Conservation (phyloP, 768 basidiomycete species). For the Mycena galopus region DNA sequence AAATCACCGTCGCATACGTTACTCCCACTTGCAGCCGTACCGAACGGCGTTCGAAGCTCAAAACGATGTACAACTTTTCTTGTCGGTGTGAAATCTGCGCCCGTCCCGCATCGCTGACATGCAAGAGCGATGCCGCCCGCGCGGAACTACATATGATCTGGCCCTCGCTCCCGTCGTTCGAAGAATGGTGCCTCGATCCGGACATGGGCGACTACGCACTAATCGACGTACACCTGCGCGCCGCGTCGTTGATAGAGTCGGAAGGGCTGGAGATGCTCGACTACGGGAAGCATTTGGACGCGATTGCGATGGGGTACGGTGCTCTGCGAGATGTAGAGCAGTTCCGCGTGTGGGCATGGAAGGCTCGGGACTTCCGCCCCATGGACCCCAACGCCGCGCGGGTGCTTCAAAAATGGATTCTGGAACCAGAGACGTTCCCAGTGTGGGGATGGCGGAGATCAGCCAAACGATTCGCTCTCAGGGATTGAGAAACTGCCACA, state of each 20-base stretch:
- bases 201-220: slow-evolving; percentile 43
- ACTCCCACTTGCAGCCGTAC: slow-evolving; percentile 39
- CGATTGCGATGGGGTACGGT: slow-evolving; percentile 57
- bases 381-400: slow-evolving; percentile 36
- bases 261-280: slow-evolving; percentile 50
- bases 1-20: slow-evolving; percentile 55
- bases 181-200: slow-evolving; percentile 50
- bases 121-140: slow-evolving; percentile 47
- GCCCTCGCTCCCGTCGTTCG: slow-evolving; percentile 46
- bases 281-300: slow-evolving; percentile 49
- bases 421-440: slow-evolving; percentile 51
- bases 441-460: slow-evolving; percentile 52
- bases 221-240: slow-evolving; percentile 48
- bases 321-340: slow-evolving; percentile 51
- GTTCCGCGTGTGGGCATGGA: slow-evolving; percentile 51
- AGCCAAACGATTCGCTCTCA: not conserved
- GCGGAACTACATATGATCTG: slow-evolving; percentile 45
- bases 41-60: slow-evolving; percentile 35
- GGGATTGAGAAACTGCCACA: not conserved
- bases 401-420: slow-evolving; percentile 51
- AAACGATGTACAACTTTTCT: slow-evolving; percentile 45
- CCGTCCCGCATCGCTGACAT: slow-evolving; percentile 21
- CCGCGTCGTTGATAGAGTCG: slow-evolving; percentile 46
- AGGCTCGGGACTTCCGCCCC: slow-evolving; percentile 45
- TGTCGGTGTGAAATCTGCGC: slow-evolving; percentile 49